phyloP scores from a whole-genome alignment of 2,329 filamentous ascomycete genomes.

The Aspergillus tubingensis region DNA sequence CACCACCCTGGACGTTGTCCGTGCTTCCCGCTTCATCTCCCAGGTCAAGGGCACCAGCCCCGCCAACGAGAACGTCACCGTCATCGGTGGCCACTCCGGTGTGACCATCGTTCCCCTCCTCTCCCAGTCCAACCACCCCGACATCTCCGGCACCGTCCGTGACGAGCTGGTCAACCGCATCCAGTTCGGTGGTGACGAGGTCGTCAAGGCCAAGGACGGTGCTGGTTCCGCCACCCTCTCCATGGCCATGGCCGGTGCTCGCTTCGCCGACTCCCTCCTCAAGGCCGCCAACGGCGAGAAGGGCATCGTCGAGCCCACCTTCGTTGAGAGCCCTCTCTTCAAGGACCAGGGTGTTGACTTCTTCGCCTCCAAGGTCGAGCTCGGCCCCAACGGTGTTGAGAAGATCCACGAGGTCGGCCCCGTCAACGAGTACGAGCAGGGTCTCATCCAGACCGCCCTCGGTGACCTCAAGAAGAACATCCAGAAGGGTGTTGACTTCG shows the following conservation, averaged over 20 bases:
- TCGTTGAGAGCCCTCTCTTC: conserved; percentile 95
- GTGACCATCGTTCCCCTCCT: conserved; percentile 98
- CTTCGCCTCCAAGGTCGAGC: conserved; percentile 94
- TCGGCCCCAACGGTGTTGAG: conserved; percentile 93
- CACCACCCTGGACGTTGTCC: conserved; percentile 98
- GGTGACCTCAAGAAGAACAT: conserved; percentile 75
- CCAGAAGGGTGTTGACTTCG: conserved; percentile 72
- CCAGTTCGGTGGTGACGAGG: conserved; percentile 98
- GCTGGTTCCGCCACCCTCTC: conserved; percentile 95
- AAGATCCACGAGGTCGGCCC: conserved; percentile 87
- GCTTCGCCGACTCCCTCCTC: conserved; percentile 86
- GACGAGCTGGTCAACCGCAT: conserved; percentile 86
- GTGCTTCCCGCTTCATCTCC: conserved; percentile 95
- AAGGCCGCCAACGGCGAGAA: conserved; percentile 91
- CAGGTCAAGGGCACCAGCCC: conserved; percentile 91
- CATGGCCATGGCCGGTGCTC: conserved; percentile 94
- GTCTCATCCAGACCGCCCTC: conserved; percentile 82
- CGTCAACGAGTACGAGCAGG: conserved; percentile 82
- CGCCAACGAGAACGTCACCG: conserved; percentile 88
- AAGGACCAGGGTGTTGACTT: conserved; percentile 98
- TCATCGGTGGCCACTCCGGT: conserved; percentile 95
- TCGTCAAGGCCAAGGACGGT: conserved; percentile 98
- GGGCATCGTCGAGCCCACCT: conserved; percentile 93
- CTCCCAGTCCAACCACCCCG: conserved; percentile 85
- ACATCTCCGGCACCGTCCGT: conserved; percentile 74